Conservation (phyloP, 169 alveolate species). For the Besnoitia besnoiti region DNA sequence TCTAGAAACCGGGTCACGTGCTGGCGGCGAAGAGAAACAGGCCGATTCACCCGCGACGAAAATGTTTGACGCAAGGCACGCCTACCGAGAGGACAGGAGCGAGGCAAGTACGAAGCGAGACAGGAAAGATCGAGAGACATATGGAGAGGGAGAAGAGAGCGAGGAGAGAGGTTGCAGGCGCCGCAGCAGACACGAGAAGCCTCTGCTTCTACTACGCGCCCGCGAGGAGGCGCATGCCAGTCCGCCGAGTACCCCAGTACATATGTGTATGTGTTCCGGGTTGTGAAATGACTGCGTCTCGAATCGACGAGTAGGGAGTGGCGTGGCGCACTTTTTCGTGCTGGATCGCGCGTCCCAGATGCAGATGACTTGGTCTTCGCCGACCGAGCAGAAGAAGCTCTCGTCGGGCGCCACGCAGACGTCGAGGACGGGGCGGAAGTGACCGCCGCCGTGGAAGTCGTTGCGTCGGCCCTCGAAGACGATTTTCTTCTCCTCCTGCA, state of each 20-base stretch:
- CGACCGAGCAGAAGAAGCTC: constrained; percentile 72
- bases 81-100: too few relatives aligned
- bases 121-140: too few relatives aligned
- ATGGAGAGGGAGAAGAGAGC: too few relatives aligned
- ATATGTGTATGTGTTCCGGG: too few relatives aligned
- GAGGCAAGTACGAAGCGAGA: too few relatives aligned
- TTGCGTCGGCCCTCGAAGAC: constrained; percentile 51
- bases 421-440: constrained; percentile 65
- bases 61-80: not conserved
- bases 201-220: too few relatives aligned
- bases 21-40: not conserved
- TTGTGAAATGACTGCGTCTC: too few relatives aligned
- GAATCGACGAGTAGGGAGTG: not conserved
- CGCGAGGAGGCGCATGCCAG: too few relatives aligned
- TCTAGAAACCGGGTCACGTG: not conserved
- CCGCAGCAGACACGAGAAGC: too few relatives aligned
- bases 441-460: constrained; percentile 28
- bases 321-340: constrained; percentile 41
- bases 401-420: constrained; percentile 64
- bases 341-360: constrained; percentile 74
- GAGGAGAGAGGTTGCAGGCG: too few relatives aligned
- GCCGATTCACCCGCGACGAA: not conserved
- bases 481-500: constrained; percentile 34
- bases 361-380: constrained; percentile 71
- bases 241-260: too few relatives aligned